Conservation (phyloP, 148 eudicot genomes). For the Vaccinium corymbosum region DNA sequence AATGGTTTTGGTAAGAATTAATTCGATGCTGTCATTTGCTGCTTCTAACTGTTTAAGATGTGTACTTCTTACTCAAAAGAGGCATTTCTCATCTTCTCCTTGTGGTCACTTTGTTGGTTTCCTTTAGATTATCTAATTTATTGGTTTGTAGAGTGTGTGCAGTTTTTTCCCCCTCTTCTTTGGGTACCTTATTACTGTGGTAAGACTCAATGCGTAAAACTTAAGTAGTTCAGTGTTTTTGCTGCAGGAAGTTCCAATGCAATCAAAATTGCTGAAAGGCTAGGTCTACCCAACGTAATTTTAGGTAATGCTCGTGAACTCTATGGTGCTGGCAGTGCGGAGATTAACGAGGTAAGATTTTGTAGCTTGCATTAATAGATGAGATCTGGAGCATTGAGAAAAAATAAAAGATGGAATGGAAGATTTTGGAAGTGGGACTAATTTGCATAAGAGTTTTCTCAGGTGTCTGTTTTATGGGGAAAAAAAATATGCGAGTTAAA, state of each 20-base stretch:
- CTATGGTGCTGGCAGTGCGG: constrained; percentile 85
- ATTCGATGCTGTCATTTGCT: neutral
- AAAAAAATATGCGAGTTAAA: neutral
- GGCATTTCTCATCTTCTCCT: neutral
- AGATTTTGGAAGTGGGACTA: neutral
- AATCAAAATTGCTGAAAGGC: constrained; percentile 88
- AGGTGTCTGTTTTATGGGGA: neutral
- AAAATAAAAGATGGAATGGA: neutral
- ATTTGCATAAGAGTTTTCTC: neutral
- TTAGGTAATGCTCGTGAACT: constrained; percentile 64
- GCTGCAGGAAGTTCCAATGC: constrained; percentile 95
- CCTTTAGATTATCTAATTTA: neutral
- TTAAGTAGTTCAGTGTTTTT: neutral
- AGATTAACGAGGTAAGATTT: constrained; percentile 83
- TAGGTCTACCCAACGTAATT: constrained; percentile 61
- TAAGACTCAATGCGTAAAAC: neutral
- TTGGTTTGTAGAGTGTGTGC: neutral
- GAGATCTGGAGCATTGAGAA: neutral
- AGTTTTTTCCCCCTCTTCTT: neutral
- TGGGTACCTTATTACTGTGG: neutral
- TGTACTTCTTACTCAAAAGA: neutral
- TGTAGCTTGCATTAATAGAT: neutral
- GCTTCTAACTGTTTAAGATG: neutral
- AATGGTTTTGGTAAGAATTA: neutral
- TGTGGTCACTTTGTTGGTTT: neutral